Percentiles rank a stretch among this genome's conserved stretches.
Evolutionary conservation across 2,329 filamentous ascomycete genomes (phyloP).

Genomic region (Aulographum hederae): DNA sequence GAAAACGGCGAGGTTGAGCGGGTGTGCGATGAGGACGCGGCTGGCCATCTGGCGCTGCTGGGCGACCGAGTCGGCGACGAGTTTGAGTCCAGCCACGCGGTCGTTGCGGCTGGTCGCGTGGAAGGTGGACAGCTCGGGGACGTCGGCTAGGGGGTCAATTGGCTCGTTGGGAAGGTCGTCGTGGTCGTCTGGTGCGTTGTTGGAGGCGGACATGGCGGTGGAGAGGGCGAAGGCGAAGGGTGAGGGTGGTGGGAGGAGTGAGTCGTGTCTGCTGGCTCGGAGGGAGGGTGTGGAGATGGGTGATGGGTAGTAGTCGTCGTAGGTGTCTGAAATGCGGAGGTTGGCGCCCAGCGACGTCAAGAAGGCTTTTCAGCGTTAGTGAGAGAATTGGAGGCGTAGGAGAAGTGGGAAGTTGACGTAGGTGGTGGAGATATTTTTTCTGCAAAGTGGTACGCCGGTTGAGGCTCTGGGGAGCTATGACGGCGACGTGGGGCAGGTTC

Average conservation of each 20-base stretch:
- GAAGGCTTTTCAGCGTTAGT: conserved; percentile 63
- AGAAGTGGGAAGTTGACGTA: too few relatives aligned
- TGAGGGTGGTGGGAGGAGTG: conserved; percentile 33
- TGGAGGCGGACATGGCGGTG: conserved; percentile 12
- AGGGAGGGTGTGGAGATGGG: conserved; percentile 41
- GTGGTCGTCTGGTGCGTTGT: conserved; percentile 7
- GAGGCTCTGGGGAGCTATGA: too few relatives aligned
- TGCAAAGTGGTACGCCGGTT: too few relatives aligned
- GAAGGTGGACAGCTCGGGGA: conserved; percentile 47
- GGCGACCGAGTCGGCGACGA: conserved; percentile 66
- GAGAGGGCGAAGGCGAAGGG: conserved; percentile 20
- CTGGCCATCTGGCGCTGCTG: conserved; percentile 60
- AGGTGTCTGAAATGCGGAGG: conserved; percentile 41
- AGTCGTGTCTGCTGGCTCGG: conserved; percentile 31
- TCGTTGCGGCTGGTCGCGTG: conserved; percentile 32
- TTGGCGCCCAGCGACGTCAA: conserved; percentile 69
- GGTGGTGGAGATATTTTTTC: too few relatives aligned
- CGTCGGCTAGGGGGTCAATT: conserved; percentile 26
- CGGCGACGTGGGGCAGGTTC: too few relatives aligned
- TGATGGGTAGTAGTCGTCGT: conserved; percentile 33
- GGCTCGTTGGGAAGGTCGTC: conserved; percentile 9
- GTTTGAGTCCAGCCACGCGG: conserved; percentile 47
- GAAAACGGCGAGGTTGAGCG: conserved; percentile 25
- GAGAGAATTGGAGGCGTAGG: too few relatives aligned
- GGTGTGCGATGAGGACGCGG: conserved; percentile 43